phyloP scores from a whole-genome alignment of 345 rosid genomes.

The Carallia brachiata region DNA sequence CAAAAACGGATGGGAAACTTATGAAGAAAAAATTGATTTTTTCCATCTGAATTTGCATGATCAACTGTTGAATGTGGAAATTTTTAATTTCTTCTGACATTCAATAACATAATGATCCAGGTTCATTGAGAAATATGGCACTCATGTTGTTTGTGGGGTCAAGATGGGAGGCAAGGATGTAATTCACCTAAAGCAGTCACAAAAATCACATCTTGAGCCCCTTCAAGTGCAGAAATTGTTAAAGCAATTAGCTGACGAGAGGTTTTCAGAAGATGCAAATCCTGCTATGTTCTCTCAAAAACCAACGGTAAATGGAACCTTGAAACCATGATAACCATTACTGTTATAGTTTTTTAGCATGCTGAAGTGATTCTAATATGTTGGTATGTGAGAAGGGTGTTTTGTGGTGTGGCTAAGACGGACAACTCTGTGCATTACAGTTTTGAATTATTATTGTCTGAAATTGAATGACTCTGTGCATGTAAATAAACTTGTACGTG shows the following conservation, averaged over 20 bases:
- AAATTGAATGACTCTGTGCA: no score
- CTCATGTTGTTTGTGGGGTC: constrained; percentile 76
- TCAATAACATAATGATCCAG: constrained; percentile 29
- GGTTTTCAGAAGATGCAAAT: constrained; percentile 44
- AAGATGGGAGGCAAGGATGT: constrained; percentile 91
- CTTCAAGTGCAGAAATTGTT: constrained; percentile 59
- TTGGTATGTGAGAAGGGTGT: no score
- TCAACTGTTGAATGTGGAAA: no score
- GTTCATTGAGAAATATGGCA: constrained; percentile 86
- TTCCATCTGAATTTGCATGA: no score
- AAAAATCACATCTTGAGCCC: constrained; percentile 56
- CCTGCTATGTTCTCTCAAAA: constrained; percentile 29
- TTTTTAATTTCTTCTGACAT: neutral
- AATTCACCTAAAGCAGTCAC: constrained; percentile 63
- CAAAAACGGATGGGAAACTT: no score
- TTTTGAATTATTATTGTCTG: no score
- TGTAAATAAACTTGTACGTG: no score
- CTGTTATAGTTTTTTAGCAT: neutral
- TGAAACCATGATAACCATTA: neutral
- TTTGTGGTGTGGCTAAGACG: no score
- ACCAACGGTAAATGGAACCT: constrained; percentile 38
- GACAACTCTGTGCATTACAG: no score
- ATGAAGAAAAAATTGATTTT: no score
- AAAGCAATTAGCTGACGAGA: constrained; percentile 60
- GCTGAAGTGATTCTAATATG: no score